Evolutionary conservation across 106 monocot genomes (phyloP), one percentile per base, ranked within the genome.

Genomic region (Iris macrosiphon): DNA sequence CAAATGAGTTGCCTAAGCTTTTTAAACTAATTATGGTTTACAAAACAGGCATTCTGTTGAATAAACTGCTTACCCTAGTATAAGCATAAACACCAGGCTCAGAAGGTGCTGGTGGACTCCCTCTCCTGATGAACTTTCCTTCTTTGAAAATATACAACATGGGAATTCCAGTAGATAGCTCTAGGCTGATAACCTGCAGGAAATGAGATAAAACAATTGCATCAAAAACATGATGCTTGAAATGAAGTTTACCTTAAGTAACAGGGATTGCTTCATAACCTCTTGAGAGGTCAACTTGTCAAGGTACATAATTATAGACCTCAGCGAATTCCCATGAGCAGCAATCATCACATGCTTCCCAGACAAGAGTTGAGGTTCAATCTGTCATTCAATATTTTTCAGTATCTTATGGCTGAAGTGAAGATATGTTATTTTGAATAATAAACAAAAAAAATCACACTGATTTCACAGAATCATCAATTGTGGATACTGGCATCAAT

Each of bases 121-220:
- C 94, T 65, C 88, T 84, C 48, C 94, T 77, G 21, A 84, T 81
- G 57, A 84, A 93, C 24, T 77, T 88, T 59, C 88, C 93, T 69
- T 88, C 88, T 71, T 94, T 88, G 61, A 78, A 84, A 70, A 94
- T 88, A 69, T 94, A 94, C 3, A 94, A 78, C 93, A 94, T 94
- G 19, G 93, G 93, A 55, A 94, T 81, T 33, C 93, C 93, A 59
- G 93, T 94, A 37, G 89, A 85, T 32, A 95, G 49, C 71, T 95
- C 94, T 28, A 95, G 76, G 63, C 60, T 89, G 52, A 89, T 95
- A 10, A 95, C 94, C 94, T 95, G 74, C 37, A 30, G 31, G 14
- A 27, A 53, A 40, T 55, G 38, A 10, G 52, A 49, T 22, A 21
- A 1, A 23, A 65, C 8, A 35, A 9, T 40, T 1, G 17, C 34